Base-by-base conservation (phyloP, 108 stramenopile species). In the Pseudonitzschia multistriata region DNA sequence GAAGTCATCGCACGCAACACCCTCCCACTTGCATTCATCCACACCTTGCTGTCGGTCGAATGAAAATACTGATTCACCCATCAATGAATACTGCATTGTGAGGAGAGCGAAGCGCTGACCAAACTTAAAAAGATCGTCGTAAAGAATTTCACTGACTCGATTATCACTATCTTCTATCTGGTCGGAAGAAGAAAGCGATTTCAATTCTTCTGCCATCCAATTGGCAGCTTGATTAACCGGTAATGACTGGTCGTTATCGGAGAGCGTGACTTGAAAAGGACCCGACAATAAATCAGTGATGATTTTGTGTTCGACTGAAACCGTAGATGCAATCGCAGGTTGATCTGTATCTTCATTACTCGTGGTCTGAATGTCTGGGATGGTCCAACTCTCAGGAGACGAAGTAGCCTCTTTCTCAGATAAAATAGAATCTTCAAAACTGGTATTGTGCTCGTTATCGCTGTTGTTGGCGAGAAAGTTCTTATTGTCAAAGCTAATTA, bases 1-100 rank as follows among this genome's bases (percentile, higher is more conserved):
- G 30, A 85, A 68, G 0, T 27, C 57, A 72, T 88, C 79, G 54
- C 87, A 88, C 11, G 74, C 68, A 36, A 88, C 59, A 37, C 87
- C 87, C 17, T 72, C 50, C 71, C 81, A 72, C 0, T 85, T 65
- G 49, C 87, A 88, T 53, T 67, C 67, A 19, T 52, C 67, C 3
- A 67, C 14, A 10, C 63, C 63, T 45, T 11, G 37, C n/a, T 42
- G 25, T 33, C 35, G 29, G 11, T 59, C 33, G 33, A 59, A 35
- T 30, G 5, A 13, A 55, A 45, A 45, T 2, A 45, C 2, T 4
- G 17, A 17, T 45, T 3, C 31, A n/a, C 28, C 57, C 4, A 59
- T 25, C 21, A 64, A 22, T 3, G 63, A 40, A 45, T 45, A 64
- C 29, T 0, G 37, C 22, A 45, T 22, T 30, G 42, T 11, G 19